Evolutionary conservation across 768 basidiomycete species (phyloP).

Genomic region (Rhodocollybia butyracea): DNA sequence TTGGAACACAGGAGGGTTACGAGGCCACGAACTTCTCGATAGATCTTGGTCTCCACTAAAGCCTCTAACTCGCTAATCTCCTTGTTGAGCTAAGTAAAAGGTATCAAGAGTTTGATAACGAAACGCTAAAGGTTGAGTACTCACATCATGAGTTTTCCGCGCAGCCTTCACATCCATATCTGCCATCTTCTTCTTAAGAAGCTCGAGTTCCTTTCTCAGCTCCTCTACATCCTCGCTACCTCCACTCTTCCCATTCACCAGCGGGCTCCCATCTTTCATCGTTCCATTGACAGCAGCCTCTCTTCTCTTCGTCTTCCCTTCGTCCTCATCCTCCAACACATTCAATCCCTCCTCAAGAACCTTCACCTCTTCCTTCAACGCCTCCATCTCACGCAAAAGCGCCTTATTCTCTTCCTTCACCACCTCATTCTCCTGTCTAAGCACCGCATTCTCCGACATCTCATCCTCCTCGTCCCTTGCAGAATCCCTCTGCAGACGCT

Average conservation of each 20-base stretch:
- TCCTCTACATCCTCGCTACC: slow-evolving; percentile 30
- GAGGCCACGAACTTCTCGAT: slow-evolving; percentile 58
- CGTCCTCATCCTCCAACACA: slow-evolving; percentile 37
- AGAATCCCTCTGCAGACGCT: slow-evolving; percentile 22
- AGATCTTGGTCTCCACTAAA: slow-evolving; percentile 95
- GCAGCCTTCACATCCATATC: slow-evolving; percentile 77
- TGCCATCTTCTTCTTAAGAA: slow-evolving; percentile 62
- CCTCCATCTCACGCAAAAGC: slow-evolving; percentile 61
- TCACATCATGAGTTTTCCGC: slow-evolving; percentile 63
- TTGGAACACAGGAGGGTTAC: background rate
- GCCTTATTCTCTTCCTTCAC: slow-evolving; percentile 75
- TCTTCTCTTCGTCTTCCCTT: background rate
- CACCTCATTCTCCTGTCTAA: slow-evolving; percentile 55
- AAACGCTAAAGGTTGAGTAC: slow-evolving; percentile 18
- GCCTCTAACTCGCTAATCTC: slow-evolving; percentile 92
- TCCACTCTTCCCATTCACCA: background rate
- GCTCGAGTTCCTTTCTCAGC: slow-evolving; percentile 54
- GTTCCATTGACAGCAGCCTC: background rate
- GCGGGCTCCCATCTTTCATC: background rate
- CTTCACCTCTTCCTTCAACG: slow-evolving; percentile 77
- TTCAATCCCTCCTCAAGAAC: slow-evolving; percentile 60
- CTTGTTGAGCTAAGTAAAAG: slow-evolving; percentile 67
- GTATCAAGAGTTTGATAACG: slow-evolving; percentile 3
- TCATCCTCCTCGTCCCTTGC: slow-evolving; percentile 1
- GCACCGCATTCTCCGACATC: slow-evolving; percentile 32